Base-by-base conservation (phyloP, 257 asterid genomes). In the Vinca minor region DNA sequence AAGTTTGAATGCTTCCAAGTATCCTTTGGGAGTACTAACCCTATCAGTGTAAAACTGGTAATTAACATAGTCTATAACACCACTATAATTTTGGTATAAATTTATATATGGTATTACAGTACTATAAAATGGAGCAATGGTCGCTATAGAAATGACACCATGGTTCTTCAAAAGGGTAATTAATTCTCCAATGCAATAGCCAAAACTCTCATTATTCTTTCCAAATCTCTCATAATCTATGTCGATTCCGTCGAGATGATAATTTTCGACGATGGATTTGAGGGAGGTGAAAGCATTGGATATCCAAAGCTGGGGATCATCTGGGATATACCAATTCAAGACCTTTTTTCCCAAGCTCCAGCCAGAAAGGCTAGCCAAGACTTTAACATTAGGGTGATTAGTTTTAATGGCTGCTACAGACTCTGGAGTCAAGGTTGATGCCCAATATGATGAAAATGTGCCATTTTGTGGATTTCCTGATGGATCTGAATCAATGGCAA, bases 361-460 rank as follows among this genome's bases (percentile, higher is more conserved):
- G 12, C 95, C 93, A 0, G 90, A 81, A 63, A 87, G 93, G 83
- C 95, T 85, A 18, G 90, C 88, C 63, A 85, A 68, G 78, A 73
- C 93, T 64, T 79, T 87, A 8, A 85, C 82, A 44, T 85, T 87
- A 7, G 95, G 85, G 74, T 81, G 76, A 14, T 13, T 65, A 49
- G 78, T n/a, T 46, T 87, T 87, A 57, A 73, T 45, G 59, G 86
- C 71, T 12, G 76, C 74, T 44, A 85, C 82, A 4, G 83, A 82
- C 0, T 59, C 56, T 5, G 88, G 88, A 4, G 88, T 81, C 5
- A 85, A 38, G n/a, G n/a, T n/a, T n/a, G n/a, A n/a, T 55, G 81
- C 75, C 93, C 93, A 87, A 58, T 79, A 83, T 0, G 95, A 84
- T 8, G 79, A 74, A 77, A 87, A 87, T 0, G 55, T 71, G 58